Evolutionary conservation across 2,329 filamentous ascomycete genomes (phyloP).

Genomic region (Hypomyces perniciosus): DNA sequence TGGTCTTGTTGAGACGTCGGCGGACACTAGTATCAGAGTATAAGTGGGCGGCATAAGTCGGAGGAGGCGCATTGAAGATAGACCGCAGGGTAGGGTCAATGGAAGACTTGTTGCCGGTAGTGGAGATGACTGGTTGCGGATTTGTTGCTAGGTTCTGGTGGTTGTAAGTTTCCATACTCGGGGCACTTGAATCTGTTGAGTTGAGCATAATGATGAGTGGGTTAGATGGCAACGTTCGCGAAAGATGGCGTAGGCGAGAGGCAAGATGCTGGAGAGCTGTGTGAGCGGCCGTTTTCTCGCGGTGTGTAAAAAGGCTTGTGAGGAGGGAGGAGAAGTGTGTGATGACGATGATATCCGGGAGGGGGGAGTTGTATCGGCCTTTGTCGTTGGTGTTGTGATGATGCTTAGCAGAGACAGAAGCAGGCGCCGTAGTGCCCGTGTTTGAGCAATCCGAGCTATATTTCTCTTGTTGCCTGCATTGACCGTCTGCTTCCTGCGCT

Average conservation of each 20-base stretch:
- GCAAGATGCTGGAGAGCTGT: constrained; percentile 42
- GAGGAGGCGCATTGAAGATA: constrained; percentile 37
- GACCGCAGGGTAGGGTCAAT: constrained; percentile 44
- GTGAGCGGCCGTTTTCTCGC: constrained; percentile 43
- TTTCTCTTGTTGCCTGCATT: neutral
- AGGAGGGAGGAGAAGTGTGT: constrained; percentile 50
- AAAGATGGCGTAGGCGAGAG: constrained; percentile 39
- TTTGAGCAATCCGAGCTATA: no score
- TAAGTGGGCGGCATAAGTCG: constrained; percentile 10
- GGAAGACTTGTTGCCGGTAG: constrained; percentile 7
- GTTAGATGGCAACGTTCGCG: constrained; percentile 32
- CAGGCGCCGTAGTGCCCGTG: no score
- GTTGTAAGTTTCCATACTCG: constrained; percentile 3
- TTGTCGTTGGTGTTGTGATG: neutral
- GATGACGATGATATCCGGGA: constrained; percentile 40
- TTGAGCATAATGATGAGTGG: constrained; percentile 53
- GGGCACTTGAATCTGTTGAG: constrained; percentile 30
- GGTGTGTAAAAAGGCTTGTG: constrained; percentile 45
- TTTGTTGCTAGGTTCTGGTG: neutral
- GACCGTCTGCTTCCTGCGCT: neutral
- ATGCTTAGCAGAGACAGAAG: neutral
- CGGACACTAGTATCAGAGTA: constrained; percentile 16
- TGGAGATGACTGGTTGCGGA: neutral
- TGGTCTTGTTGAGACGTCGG: constrained; percentile 24
- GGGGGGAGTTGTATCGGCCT: neutral